Evolutionary conservation across 2,329 filamentous ascomycete genomes (phyloP), one percentile per base, ranked within the genome.

Genomic region (Fusarium tanahbumbuense): DNA sequence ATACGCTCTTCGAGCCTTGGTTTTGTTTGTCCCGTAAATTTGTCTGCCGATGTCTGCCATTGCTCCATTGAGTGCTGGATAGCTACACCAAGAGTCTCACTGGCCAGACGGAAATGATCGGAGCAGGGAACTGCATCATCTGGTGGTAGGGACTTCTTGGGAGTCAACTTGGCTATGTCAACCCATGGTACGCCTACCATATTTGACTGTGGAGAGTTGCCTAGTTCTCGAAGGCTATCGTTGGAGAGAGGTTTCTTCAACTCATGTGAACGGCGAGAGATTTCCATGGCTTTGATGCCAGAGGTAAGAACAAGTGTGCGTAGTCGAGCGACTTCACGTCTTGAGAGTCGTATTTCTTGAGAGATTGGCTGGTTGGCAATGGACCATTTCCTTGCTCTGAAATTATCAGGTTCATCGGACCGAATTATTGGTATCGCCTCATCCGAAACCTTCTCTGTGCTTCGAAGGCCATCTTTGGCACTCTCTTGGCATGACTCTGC

Each of bases 231-330:
- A 11, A 72, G 56, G 46, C 60, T 65, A 8, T 72, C 70, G 3
- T 71, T 62, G 56, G 60, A 56, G 28, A 81, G 79, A 0, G 83
- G 77, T 20, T 80, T 77, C 50, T 79, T 80, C 12, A 78, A 76
- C 37, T 84, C 83, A 46, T 90, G 81, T 6, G 91, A 89, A 48
- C 91, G 88, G 6, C 89, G 87, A 28, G 86, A 85, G 57, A 98
- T 92, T 76, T 96, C 93, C 75, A 90, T 90, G 1, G 95, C 94
- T 81, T 97, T 97, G 76, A 98, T 90, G n/a, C 94, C 94, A 0
- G 93, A 93, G 68, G 91, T 92, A 23, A 97, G 84, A 42, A 97
- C 87, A 11, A 97, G 84, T 1, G 93, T 88, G 60, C 89, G 87
- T 4, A 94, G 86, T n/a, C 93, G 90, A 18, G 92, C 92, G 56